Percentiles rank a stretch among this genome's conserved stretches.
Evolutionary conservation across 2,329 filamentous ascomycete genomes (phyloP).

Genomic region (Capronia epimyces): DNA sequence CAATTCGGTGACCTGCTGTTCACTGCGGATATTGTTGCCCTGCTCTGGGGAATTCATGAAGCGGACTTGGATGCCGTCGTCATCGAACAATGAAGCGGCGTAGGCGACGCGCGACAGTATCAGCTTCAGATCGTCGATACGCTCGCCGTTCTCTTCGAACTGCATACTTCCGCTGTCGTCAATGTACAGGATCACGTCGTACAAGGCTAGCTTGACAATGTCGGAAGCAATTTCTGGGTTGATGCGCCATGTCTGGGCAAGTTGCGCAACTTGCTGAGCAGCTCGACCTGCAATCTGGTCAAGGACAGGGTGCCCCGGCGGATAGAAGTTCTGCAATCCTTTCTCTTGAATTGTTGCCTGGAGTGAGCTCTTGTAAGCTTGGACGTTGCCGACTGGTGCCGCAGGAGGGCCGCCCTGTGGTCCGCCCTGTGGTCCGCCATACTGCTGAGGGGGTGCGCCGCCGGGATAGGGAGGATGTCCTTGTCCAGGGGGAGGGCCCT

Average conservation of each 20-base stretch:
- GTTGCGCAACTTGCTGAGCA: conserved; percentile 47
- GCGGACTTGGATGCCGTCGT: conserved; percentile 61
- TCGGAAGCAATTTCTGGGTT: conserved; percentile 57
- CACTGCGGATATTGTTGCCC: conserved; percentile 52
- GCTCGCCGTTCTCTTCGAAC: conserved; percentile 61
- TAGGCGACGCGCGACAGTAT: conserved; percentile 60
- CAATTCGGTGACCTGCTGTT: conserved; percentile 55
- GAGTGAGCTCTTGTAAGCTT: conserved; percentile 53
- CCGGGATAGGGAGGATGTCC: conserved; percentile 24
- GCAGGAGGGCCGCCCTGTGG: conserved; percentile 25
- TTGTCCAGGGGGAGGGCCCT: conserved; percentile 30
- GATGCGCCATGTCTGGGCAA: conserved; percentile 54
- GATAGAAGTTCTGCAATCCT: conserved; percentile 54
- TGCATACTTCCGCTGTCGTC: conserved; percentile 66
- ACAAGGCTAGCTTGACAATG: conserved; percentile 57
- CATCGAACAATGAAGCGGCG: conserved; percentile 63
- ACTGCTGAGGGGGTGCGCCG: conserved; percentile 28
- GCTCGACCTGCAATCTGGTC: conserved; percentile 50
- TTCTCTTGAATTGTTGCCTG: conserved; percentile 56
- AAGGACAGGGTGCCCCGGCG: conserved; percentile 47
- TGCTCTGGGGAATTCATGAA: conserved; percentile 61
- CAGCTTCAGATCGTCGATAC: conserved; percentile 61
- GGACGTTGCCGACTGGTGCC: conserved; percentile 45
- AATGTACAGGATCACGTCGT: conserved; percentile 59
- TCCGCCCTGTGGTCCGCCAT: conserved; percentile 15